Evolutionary conservation across 176 grass and related monocot species (phyloP).

Genomic region (Areca catechu): DNA sequence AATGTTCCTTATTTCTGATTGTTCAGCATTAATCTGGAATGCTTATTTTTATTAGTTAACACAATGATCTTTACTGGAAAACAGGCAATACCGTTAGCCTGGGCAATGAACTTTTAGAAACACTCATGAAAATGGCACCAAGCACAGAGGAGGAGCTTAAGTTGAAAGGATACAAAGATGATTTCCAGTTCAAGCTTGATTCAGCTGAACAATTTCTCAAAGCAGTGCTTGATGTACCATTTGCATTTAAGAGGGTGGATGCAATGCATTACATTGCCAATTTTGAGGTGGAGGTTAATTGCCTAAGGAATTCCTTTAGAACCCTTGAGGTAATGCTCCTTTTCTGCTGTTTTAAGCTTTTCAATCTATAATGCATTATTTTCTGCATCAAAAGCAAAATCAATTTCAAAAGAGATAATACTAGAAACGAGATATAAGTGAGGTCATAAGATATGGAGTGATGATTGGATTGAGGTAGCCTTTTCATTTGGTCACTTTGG

Average conservation of each 20-base stretch:
- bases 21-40: no score
- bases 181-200: constrained; percentile 2
- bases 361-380: no score
- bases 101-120: constrained; percentile 3
- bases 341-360: no score
- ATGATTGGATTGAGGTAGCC: no score
- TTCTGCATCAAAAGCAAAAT: no score
- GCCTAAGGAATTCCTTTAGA: neutral
- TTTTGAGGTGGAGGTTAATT: constrained; percentile 10
- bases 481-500: no score
- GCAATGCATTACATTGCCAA: constrained; percentile 7
- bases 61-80: neutral
- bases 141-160: constrained; percentile 5
- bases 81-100: constrained; percentile 3
- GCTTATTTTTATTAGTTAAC: neutral
- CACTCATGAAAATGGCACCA: constrained; percentile 5
- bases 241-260: constrained; percentile 12
- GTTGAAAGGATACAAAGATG: constrained; percentile 5
- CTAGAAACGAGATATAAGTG: no score
- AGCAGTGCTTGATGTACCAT: constrained; percentile 4
- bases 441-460: no score
- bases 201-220: constrained; percentile 8
- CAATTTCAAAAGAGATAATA: no score
- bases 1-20: no score
- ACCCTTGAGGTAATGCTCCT: constrained; percentile 3